Base-by-base conservation (phyloP, 140 eudicot genomes). In the Bidens hawaiensis region DNA sequence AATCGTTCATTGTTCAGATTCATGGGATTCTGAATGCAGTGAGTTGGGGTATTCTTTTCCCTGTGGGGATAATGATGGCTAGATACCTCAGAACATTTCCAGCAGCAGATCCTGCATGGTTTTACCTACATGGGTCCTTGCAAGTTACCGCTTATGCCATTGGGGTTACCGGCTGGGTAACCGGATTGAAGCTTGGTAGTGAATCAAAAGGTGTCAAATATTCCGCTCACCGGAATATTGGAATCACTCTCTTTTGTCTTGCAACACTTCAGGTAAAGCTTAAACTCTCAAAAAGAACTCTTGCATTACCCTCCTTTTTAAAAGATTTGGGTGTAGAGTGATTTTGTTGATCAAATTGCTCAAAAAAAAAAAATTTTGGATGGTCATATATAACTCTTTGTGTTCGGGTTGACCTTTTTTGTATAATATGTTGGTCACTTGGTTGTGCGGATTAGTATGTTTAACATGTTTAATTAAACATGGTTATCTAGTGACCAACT, bases 111-210 rank as follows among this genome's bases (percentile, higher is more conserved):
- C 94, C 97, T 16, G 77, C 85, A 27, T 90, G 97, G 96, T 90
- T 90, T 82, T 90, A 90, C 68, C 68, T 82, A 17, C 97, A 90
- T 58, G 79, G 69, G 16, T 75, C 67, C 49, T 84, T 86, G 78
- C 97, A 90, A 55, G 47, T 76, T 2, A 82, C 88, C 4, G 95
- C 88, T n/a, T 90, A 86, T 31, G 87, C 82, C 38, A 71, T 90
- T 21, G 97, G 97, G 8, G 97, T 86, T 60, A 88, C 94, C 36
- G 97, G 97, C 19, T 87, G 97, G 95, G 95, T 69, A 24, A 90
- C 96, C 19, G 97, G 97, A 40, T 80, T 90, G 18, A 80, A 78
- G 62, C 90, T 90, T 3, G 97, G 97, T 9, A 82, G 84, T 45
- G 76, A 90, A 75, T 86, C 97, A n/a, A 75, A 75, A 67, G 94